Evolutionary conservation across 1,284 basidiomycete genomes (phyloP), one percentile per base, ranked within the genome.

Genomic region (Mycena sp.): DNA sequence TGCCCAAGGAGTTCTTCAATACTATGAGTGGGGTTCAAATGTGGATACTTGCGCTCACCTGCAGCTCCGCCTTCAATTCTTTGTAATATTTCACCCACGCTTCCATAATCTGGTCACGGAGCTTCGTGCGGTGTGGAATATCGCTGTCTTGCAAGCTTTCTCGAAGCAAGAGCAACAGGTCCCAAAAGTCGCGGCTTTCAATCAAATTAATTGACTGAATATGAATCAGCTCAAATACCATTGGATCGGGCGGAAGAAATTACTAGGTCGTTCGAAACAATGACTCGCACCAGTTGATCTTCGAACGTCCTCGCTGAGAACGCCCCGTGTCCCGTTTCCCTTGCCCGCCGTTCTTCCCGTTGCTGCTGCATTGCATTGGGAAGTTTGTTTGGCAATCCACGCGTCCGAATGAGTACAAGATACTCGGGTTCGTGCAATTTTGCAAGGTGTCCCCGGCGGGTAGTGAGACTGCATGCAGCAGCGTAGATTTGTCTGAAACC

Each of bases 221-320:
- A 57, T 40, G 29, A 57, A 12, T 48, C 19, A 40, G 55, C n/a
- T 10, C 23, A 54, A 19, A 41, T 37, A 21, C 11, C 2, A 21
- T 44, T 16, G 23, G n/a, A 4, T 6, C 14, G 32, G 4, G 30
- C 25, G 7, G 45, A 30, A 57, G 41, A 29, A 35, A 14, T 35
- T 63, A 70, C 67, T 29, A 68, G 58, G 30, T 70, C 63, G 52
- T 70, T 64, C 14, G 61, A 51, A 44, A 67, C 65, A 58, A 68
- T 65, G 28, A 68, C 58, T 23, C 28, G 25, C 32, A 53, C 17
- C 16, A 54, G 32, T 44, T 60, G 58, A 30, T 53, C 32, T 17
- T 53, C 41, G 19, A 60, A 48, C 1, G 23, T 37, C 16, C 38
- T 53, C 6, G 30, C 25, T 10, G 26, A 53, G 35, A 60, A 60